These are phyloP conservation scores for Tuber brumale DNA, from an alignment of 495 filamentous ascomycete genomes.

Conservation along the genomic window DNA sequence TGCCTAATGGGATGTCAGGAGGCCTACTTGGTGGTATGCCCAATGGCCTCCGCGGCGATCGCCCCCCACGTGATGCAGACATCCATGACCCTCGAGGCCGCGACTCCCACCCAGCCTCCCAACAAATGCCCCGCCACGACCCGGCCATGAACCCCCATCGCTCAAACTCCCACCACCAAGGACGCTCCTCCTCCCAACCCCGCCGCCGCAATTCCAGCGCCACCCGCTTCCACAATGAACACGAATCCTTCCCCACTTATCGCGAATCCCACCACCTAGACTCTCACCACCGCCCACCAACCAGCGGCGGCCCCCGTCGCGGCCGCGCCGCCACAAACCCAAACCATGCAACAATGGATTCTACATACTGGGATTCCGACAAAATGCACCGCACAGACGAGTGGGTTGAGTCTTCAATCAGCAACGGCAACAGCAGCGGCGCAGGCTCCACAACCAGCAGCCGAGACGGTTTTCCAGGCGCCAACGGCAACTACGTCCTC, in stretches of 20 bases:
- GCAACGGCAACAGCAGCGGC: conserved; percentile 32
- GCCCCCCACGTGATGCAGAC: background rate
- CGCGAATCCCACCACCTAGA: background rate
- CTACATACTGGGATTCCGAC: conserved; percentile 19
- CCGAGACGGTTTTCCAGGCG: background rate
- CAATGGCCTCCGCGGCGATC: background rate
- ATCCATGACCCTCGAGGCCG: background rate
- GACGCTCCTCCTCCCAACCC: background rate
- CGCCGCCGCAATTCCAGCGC: background rate
- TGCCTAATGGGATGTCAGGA: background rate
- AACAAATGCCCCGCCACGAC: background rate
- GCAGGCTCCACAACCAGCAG: conserved; percentile 21
- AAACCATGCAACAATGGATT: conserved; percentile 6
- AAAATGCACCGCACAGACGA: conserved; percentile 31
- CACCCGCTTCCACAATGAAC: background rate
- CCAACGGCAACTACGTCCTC: conserved; percentile 26
- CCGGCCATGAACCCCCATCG: background rate
- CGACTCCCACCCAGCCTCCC: background rate
- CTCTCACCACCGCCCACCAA: background rate
- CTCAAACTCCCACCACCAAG: background rate
- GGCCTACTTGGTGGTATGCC: background rate
- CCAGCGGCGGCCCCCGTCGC: background rate
- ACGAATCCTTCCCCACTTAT: background rate
- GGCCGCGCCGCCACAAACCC: background rate
- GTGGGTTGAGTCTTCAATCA: conserved; percentile 32